Evolutionary conservation across 495 filamentous ascomycete species (phyloP).

Genomic region (Penicillium antarcticum): DNA sequence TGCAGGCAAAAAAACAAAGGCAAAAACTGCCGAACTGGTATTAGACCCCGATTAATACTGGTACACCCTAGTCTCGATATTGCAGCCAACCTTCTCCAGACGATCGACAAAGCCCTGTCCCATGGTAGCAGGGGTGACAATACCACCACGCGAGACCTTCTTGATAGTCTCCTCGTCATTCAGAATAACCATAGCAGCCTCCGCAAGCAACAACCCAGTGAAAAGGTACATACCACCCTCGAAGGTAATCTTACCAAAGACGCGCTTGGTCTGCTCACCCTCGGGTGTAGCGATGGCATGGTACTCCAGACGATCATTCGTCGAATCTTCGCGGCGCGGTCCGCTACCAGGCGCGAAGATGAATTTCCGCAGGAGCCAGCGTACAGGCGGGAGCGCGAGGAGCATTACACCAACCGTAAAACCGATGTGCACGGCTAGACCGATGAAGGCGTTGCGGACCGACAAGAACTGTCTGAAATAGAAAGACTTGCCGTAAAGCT

Average conservation of each 20-base stretch:
- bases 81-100: constrained; percentile 60
- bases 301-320: constrained; percentile 59
- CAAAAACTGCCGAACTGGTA: not conserved
- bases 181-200: constrained; percentile 70
- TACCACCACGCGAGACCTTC: constrained; percentile 59
- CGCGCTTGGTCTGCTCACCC: constrained; percentile 42
- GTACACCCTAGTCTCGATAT: constrained; percentile 50
- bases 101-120: constrained; percentile 75
- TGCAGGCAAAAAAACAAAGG: not conserved
- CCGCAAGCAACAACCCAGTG: constrained; percentile 63
- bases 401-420: constrained; percentile 49
- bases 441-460: constrained; percentile 57
- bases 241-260: constrained; percentile 55
- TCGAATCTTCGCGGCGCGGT: constrained; percentile 52
- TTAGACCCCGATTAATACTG: constrained; percentile 19
- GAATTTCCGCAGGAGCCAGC: constrained; percentile 50
- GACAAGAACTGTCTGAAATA: constrained; percentile 66
- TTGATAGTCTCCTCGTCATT: constrained; percentile 56
- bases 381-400: constrained; percentile 52
- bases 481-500: constrained; percentile 71
- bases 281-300: constrained; percentile 62
- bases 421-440: constrained; percentile 53
- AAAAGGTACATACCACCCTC: constrained; percentile 64
- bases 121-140: constrained; percentile 80
- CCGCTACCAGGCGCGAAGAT: constrained; percentile 68